Base-by-base conservation (phyloP, 441 rosid genomes). In the Pelargonium australe region DNA sequence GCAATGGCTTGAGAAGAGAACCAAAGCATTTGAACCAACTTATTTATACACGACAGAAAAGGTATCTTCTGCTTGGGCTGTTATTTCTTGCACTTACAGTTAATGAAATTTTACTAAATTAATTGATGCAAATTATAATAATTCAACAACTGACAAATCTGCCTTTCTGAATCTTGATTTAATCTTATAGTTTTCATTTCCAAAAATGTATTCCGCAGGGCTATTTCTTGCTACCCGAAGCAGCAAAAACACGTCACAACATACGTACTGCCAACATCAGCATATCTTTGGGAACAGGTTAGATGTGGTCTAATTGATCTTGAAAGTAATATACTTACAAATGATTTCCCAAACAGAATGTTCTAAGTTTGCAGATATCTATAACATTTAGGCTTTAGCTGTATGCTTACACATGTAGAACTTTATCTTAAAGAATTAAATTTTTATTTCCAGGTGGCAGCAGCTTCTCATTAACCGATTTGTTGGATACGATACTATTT, bases 251-350 rank as follows among this genome's bases (percentile, higher is more conserved):
- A 78, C 87, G 79, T 64, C 99, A 95, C 86, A 87, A 86, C 73
- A 89, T 95, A 70, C 84, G 70, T 31, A 92, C 99, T 49, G 80
- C 79, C 66, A 95, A 95, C 80, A 81, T 92, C 71, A 92, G 92
- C 85, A 85, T 95, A 84, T 87, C 97, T 95, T 95, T 82, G 99
- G 98, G 41, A 92, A 95, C 95, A 92, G 98, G 98, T 95, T 62
- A 77, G 47, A 68, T 73, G 62, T 69, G 47, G 11, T 55, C 60
- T 53, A 44, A 44, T 8, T 25, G 31, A 25, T 25, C 31, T 25
- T 25, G 31, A 25, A 25, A 25, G 31, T 25, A 14, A 53, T 53
- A 6, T 53, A n/a, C 17, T 53, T 53, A 16, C 7, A 5, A 3
- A 53, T 53, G 17, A 19, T n/a, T 53, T 53, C 8, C 19, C 60